Base-by-base conservation (phyloP, 768 basidiomycete genomes). In the Macrolepiota albuminosa region DNA sequence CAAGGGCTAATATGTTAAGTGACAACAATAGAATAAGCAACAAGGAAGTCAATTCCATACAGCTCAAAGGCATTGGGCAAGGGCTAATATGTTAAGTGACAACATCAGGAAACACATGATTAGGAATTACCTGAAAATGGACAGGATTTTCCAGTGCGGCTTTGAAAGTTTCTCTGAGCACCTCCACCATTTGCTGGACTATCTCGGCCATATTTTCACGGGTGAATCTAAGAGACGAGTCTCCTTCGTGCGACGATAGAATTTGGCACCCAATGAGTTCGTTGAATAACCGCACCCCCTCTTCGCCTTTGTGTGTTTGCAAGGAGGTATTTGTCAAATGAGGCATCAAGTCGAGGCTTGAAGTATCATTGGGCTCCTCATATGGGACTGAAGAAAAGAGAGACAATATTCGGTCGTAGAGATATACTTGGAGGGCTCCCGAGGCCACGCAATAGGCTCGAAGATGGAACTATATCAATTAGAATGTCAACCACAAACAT, bases 311-410 rank as follows among this genome's bases (percentile, higher is more conserved):
- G 21, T 85, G 78, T 3, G 72, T 78, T 71, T 97, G 96, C 14
- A 97, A 77, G 21, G 89, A 93, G 0, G 95, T 95, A 68, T 98
- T 99, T 48, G 96, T 98, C 21, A 98, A 78, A 73, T 98, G 95
- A 3, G 89, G 81, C 7, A 75, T 65, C 14, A 98, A 80, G 68
- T 91, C 80, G 14, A 84, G 55, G 61, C 64, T 31, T 63, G 42
- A n/a, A n/a, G 71, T 67, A 11, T 65, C 64, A 33, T 50, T 64
- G 1, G 91, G 91, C 0, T 68, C 43, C 0, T 66, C 60, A 69
- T 95, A 98, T 1, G 89, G 84, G 8, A 80, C 78, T 1, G 87
- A 78, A 2, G 96, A 90, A 72, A 98, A 98, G 2, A 99, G 76
- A 4, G 95, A 94, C 21, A 99, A 82, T 63, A 94, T 84, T 13